Evolutionary conservation across 2,329 filamentous ascomycete species (phyloP).

Genomic region (Phaeosphaeriaceae sp.): DNA sequence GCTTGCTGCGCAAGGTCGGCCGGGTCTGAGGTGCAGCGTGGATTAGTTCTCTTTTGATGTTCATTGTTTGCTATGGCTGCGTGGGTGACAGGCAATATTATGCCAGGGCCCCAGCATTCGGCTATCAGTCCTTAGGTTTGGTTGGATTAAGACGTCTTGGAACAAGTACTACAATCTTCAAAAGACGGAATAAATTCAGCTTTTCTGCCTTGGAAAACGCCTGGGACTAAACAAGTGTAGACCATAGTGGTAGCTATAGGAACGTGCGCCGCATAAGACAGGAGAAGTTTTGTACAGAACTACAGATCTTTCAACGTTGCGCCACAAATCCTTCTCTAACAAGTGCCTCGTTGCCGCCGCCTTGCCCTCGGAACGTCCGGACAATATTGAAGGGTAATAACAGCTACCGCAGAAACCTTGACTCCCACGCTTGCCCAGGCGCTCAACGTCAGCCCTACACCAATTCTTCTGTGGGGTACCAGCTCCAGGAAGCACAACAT

Average conservation of each 20-base stretch:
- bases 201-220: constrained; percentile 19
- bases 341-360: constrained; percentile 17
- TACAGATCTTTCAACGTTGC: constrained; percentile 19
- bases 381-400: too few relatives aligned
- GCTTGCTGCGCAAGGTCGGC: not conserved
- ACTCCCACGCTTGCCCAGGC: constrained; percentile 11
- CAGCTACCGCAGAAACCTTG: not conserved
- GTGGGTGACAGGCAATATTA: constrained; percentile 9
- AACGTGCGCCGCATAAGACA: constrained; percentile 21
- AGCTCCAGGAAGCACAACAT: constrained; percentile 16
- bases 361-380: not conserved
- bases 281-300: constrained; percentile 14
- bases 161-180: constrained; percentile 3
- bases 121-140: constrained; percentile 2
- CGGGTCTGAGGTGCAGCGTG: not conserved
- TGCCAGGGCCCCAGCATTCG: constrained; percentile 10
- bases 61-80: not conserved
- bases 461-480: constrained; percentile 21
- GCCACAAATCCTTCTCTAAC: constrained; percentile 9
- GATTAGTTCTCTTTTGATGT: not conserved
- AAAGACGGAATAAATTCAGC: not conserved
- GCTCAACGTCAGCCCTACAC: constrained; percentile 30
- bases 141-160: constrained; percentile 3
- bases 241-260: constrained; percentile 8
- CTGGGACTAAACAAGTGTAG: constrained; percentile 10